Conservation (phyloP, 139 green algal species). For the Volvox reticuliferus region DNA sequence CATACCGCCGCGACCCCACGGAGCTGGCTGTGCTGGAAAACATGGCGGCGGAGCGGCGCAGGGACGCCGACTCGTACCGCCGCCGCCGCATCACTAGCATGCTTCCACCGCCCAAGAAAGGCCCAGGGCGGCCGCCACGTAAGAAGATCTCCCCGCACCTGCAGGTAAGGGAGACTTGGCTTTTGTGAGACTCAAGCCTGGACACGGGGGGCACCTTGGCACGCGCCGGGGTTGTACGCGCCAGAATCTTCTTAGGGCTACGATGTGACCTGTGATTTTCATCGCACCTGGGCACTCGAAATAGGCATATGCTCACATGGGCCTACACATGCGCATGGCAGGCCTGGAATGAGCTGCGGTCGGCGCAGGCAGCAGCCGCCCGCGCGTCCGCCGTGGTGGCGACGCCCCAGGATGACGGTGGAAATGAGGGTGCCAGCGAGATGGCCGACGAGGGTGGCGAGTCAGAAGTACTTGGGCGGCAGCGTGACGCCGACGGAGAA, state of each 20-base stretch:
- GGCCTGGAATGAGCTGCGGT: conserved; percentile 24
- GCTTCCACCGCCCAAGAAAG: conserved; percentile 28
- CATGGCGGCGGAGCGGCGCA: conserved; percentile 19
- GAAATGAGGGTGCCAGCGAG: conserved; percentile 4
- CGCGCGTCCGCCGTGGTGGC: not conserved
- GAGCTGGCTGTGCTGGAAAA: conserved; percentile 14
- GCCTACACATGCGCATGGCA: not conserved
- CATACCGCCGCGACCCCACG: conserved; percentile 33
- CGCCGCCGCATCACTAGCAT: conserved; percentile 32
- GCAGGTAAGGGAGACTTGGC: conserved; percentile 2
- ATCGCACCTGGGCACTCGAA: not conserved
- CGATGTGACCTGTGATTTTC: not conserved
- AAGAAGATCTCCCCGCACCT: conserved; percentile 38
- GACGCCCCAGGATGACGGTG: not conserved
- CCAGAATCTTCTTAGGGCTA: not conserved
- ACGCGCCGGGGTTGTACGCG: no score
- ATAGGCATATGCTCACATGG: not conserved
- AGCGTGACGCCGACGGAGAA: not conserved
- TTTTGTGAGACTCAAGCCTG: not conserved
- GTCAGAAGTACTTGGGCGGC: not conserved
- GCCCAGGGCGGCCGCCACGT: not conserved
- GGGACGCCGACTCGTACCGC: conserved; percentile 31
- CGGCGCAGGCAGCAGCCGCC: conserved; percentile 16
- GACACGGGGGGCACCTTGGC: no score
- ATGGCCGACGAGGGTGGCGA: conserved; percentile 7